Percentiles rank a stretch among this genome's conserved stretches.
phyloP scores from a whole-genome alignment of 163 green algal genomes.

The Coccomyxa subellipsoidea region DNA sequence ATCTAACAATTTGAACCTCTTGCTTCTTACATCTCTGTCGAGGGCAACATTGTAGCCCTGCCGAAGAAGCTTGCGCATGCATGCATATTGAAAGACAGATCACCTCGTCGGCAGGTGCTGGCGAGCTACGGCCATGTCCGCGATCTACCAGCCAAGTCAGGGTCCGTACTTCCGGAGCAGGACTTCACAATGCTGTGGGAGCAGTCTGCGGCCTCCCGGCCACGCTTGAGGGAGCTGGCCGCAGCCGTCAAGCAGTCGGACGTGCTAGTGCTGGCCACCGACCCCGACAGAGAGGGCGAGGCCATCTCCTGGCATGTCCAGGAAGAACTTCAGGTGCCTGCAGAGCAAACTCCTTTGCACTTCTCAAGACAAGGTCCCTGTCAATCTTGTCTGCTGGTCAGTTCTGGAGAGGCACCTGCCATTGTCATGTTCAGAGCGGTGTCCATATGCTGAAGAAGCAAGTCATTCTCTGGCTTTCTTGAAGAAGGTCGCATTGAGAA shows the following conservation, averaged over 20 bases:
- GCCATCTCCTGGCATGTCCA: conserved; percentile 94
- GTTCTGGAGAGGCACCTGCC: not conserved
- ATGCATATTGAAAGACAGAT: no score
- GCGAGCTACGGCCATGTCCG: conserved; percentile 89
- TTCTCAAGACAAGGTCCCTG: not conserved
- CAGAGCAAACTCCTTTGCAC: not conserved
- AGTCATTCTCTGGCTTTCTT: no score
- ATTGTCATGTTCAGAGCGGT: no score
- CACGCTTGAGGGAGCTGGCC: conserved; percentile 42
- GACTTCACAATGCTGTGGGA: conserved; percentile 75
- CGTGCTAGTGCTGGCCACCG: conserved; percentile 83
- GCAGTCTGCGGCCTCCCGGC: conserved; percentile 19
- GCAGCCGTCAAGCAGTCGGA: conserved; percentile 21
- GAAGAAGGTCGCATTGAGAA: no score
- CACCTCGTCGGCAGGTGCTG: conserved; percentile 65
- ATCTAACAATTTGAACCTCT: not conserved
- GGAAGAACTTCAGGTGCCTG: conserved; percentile 58
- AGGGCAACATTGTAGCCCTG: no score
- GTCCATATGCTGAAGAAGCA: no score
- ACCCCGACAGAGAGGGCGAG: conserved; percentile 93
- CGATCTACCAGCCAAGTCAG: conserved; percentile 66
- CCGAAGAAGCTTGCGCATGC: no score
- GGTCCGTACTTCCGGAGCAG: conserved; percentile 55
- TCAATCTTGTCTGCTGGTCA: not conserved
- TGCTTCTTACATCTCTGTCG: no score